These are phyloP conservation scores for Skeletonema potamos DNA, from an alignment of 108 stramenopile species.

Conservation along the genomic window DNA sequence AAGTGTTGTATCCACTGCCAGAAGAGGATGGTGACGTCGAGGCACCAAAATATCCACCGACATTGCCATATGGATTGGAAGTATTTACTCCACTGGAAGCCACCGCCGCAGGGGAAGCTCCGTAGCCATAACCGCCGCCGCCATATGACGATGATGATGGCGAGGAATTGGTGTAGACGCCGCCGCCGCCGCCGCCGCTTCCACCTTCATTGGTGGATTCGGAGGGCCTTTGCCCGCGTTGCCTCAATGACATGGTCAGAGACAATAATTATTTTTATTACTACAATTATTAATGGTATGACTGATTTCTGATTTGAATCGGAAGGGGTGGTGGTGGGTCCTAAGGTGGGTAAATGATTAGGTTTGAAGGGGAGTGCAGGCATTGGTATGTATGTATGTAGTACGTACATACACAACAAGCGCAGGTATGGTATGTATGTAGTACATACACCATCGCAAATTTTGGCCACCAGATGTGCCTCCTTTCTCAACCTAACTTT, in stretches of 20 bases:
- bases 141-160: background rate
- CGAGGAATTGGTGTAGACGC: background rate
- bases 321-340: too few relatives aligned
- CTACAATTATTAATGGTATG: too few relatives aligned
- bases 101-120: background rate
- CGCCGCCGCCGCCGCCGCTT: background rate
- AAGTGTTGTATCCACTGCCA: background rate
- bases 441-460: too few relatives aligned
- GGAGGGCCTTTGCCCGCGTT: conserved; percentile 37
- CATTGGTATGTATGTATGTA: too few relatives aligned
- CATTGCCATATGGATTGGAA: background rate
- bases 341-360: too few relatives aligned
- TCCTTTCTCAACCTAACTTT: too few relatives aligned
- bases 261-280: too few relatives aligned
- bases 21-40: background rate
- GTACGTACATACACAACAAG: too few relatives aligned
- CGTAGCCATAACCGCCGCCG: background rate
- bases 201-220: conserved; percentile 16
- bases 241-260: conserved; percentile 35
- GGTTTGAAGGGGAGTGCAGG: too few relatives aligned
- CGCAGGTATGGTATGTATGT: too few relatives aligned
- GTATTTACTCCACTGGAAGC: background rate
- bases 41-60: background rate
- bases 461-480: too few relatives aligned
- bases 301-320: too few relatives aligned